These are phyloP conservation scores for Suillus alpinus DNA, from an alignment of 768 basidiomycete species.

Conservation along the genomic window DNA sequence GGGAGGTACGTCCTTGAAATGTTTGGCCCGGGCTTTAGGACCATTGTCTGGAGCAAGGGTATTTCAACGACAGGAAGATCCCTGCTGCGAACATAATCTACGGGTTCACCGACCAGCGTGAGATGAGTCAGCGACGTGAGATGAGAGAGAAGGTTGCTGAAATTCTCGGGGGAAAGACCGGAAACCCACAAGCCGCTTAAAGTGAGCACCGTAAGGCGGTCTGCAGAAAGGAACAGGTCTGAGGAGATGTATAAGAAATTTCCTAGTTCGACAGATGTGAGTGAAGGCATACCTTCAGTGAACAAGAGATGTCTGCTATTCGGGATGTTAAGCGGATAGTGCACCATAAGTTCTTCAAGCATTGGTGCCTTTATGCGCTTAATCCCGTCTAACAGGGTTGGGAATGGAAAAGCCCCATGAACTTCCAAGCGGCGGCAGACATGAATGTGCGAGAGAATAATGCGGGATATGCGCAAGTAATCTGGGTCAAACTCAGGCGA, in stretches of 20 bases:
- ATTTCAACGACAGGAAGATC: conserved; percentile 13
- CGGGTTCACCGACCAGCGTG: conserved; percentile 23
- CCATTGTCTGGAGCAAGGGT: conserved; percentile 17
- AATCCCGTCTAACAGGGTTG: conserved; percentile 23
- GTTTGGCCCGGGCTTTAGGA: conserved; percentile 24
- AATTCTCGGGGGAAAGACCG: conserved; percentile 19
- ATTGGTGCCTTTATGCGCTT: conserved; percentile 21
- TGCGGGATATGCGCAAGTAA: conserved; percentile 19
- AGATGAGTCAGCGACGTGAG: conserved; percentile 22
- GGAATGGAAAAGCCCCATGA: conserved; percentile 21
- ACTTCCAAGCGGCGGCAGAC: conserved; percentile 25
- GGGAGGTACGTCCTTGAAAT: conserved; percentile 28
- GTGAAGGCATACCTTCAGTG: conserved; percentile 1
- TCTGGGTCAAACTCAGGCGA: conserved; percentile 17
- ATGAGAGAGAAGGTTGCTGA: conserved; percentile 21
- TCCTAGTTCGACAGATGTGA: background rate
- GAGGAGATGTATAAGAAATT: background rate
- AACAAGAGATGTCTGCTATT: background rate
- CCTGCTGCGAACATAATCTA: conserved; percentile 22
- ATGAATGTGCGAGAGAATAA: conserved; percentile 27
- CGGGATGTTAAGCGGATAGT: conserved; percentile 18
- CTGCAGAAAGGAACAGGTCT: background rate
- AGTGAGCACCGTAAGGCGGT: conserved; percentile 22
- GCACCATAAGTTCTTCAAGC: conserved; percentile 22
- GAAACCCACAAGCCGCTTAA: conserved; percentile 20